A percentile compares a stretch with the other conserved stretches of the same genome.
Evolutionary conservation across 2,329 filamentous ascomycete genomes (phyloP).

Genomic region (Aspergillus pseudoviridinutans): DNA sequence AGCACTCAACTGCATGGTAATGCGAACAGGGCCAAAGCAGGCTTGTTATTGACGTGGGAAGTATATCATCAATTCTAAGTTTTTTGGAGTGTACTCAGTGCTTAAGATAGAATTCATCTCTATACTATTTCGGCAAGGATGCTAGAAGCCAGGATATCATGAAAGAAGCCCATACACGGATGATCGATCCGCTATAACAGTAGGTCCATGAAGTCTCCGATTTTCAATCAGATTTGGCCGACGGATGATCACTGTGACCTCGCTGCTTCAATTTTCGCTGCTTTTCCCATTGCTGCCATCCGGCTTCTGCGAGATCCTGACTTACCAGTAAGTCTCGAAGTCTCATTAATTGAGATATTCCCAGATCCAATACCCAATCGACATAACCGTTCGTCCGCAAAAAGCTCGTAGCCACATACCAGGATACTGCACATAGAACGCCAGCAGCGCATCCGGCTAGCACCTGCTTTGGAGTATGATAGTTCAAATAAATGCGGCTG

Average conservation of each 20-base stretch:
- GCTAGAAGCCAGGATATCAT: not conserved
- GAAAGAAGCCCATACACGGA: not conserved
- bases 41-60: not conserved
- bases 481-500: slow-evolving; percentile 85
- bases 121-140: not conserved
- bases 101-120: not conserved
- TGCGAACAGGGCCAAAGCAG: not conserved
- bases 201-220: not conserved
- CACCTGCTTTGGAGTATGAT: slow-evolving; percentile 87
- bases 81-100: not conserved
- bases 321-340: slow-evolving; percentile 79
- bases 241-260: slow-evolving; percentile 15
- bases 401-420: slow-evolving; percentile 71
- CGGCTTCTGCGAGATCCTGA: slow-evolving; percentile 85
- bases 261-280: slow-evolving; percentile 36
- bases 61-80: not conserved
- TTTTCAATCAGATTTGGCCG: slow-evolving; percentile 27
- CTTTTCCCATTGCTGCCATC: slow-evolving; percentile 87
- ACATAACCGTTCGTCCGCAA: slow-evolving; percentile 66
- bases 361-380: slow-evolving; percentile 65
- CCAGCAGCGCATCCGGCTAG: slow-evolving; percentile 73
- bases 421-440: slow-evolving; percentile 64
- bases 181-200: not conserved
- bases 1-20: not conserved
- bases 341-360: slow-evolving; percentile 62